A percentile compares a stretch with the other conserved stretches of the same genome.
Conservation (phyloP, 106 monocot genomes). For the Dactylorhiza incarnata region DNA sequence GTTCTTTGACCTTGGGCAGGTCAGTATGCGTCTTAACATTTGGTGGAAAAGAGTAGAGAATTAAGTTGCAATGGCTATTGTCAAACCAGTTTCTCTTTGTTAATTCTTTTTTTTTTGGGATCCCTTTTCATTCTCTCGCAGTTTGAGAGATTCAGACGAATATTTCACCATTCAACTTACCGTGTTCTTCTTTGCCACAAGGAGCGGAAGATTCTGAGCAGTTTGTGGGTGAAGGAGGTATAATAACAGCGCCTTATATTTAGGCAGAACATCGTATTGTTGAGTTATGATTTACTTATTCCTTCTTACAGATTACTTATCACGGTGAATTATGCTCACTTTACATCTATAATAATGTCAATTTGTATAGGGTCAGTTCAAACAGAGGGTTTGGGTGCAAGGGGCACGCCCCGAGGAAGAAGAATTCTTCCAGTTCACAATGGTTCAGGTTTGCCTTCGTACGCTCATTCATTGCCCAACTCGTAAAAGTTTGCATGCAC, state of each 20-base stretch:
- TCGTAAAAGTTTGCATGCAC: too few species aligned
- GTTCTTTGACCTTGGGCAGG: constrained; percentile 90
- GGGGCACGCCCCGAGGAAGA: constrained; percentile 87
- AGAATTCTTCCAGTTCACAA: constrained; percentile 76
- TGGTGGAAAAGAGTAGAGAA: neutral
- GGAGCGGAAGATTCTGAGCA: constrained; percentile 62
- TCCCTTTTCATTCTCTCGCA: constrained; percentile 6
- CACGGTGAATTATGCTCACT: too few species aligned
- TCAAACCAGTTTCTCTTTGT: too few species aligned
- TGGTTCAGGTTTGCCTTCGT: constrained; percentile 59
- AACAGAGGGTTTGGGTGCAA: constrained; percentile 81
- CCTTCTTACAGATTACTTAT: too few species aligned
- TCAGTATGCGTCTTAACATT: constrained; percentile 9
- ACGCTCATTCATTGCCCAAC: neutral
- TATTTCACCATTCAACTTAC: constrained; percentile 89
- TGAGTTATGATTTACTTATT: too few species aligned
- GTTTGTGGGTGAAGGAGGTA: constrained; percentile 79
- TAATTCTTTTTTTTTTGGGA: neutral
- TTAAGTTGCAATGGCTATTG: neutral
- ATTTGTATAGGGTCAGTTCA: constrained; percentile 51
- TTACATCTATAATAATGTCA: neutral
- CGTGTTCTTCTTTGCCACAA: constrained; percentile 78
- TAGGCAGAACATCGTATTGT: too few species aligned
- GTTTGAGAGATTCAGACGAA: constrained; percentile 85
- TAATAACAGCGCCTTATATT: too few species aligned